Evolutionary conservation across 2,329 filamentous ascomycete genomes (phyloP), one percentile per base, ranked within the genome.

Genomic region (Penicillium sp.): DNA sequence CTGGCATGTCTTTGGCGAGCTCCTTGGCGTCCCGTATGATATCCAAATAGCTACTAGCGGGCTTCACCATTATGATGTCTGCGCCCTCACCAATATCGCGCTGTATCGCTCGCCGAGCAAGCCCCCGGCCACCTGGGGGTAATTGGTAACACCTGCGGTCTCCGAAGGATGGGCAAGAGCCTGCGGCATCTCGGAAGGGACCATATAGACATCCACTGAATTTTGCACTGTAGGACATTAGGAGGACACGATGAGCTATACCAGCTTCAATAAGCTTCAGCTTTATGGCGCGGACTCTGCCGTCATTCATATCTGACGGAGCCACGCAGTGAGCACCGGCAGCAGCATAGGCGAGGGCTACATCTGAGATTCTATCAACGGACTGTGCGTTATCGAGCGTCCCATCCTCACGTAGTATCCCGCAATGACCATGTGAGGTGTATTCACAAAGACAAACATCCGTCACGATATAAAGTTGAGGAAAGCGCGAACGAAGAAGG

Each of bases 51-150:
- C 91, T 88, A 61, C 87, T 87, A 9, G 93, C 91, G 2, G 93
- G 93, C 77, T 98, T 98, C 54, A 98, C 93, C 91, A 98, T 96
- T 72, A 98, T 95, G 59, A 96, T 88, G 64, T 98, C 93, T 19
- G 93, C 93, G 22, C 93, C 93, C 72, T 98, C 93, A 56, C 78
- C 79, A 59, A 98, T 91, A 66, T 98, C 93, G 58, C 93, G 81
- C 35, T 82, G 75, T 57, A 98, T 96, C 43, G 93, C 93, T 59
- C 93, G 82, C 57, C 93, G 83, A 15, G 93, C 93, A 39, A 98
- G 81, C 29, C 93, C 93, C 43, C 93, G 85, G 24, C 90, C 93
- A 53, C 90, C 90, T 0, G 89, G 88, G 1, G 93, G 93, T 9
- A 98, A 80, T 74, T 98, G 93, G 75, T 98, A 98, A 79, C 93